Evolutionary conservation across 345 rosid genomes (phyloP).

Genomic region (Boechera divaricarpa): DNA sequence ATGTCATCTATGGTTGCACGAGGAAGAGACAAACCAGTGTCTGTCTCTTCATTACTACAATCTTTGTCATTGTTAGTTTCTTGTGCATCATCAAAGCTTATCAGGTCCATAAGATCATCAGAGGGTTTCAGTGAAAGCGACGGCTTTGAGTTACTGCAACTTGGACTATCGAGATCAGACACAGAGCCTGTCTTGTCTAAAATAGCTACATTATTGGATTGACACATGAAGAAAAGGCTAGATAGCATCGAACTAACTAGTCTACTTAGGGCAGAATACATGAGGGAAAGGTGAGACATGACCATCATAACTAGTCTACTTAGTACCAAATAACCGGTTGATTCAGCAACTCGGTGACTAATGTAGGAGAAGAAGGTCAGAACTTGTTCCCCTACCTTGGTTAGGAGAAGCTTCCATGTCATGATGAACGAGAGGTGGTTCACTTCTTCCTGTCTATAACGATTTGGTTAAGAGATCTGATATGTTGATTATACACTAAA

Average conservation of each 20-base stretch:
- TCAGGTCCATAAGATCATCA: slow-evolving; percentile 40
- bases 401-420: slow-evolving; percentile 79
- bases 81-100: slow-evolving; percentile 42
- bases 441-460: slow-evolving; percentile 70
- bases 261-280: slow-evolving; percentile 55
- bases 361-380: slow-evolving; percentile 62
- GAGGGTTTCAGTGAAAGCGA: slow-evolving; percentile 17
- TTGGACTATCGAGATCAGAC: slow-evolving; percentile 45
- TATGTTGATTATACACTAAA: slow-evolving; percentile 14
- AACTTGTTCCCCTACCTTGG: slow-evolving; percentile 61
- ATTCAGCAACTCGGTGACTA: slow-evolving; percentile 63
- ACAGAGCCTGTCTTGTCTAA: slow-evolving; percentile 44
- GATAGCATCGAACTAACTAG: slow-evolving; percentile 53
- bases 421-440: slow-evolving; percentile 46
- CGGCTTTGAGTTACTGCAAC: slow-evolving; percentile 28
- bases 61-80: slow-evolving; percentile 16
- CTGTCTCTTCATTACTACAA: slow-evolving; percentile 15
- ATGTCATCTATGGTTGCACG: slow-evolving; percentile 40
- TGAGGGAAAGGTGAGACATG: slow-evolving; percentile 62
- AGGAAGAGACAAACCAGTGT: slow-evolving; percentile 24
- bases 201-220: slow-evolving; percentile 48
- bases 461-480: slow-evolving; percentile 46
- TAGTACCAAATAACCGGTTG: slow-evolving; percentile 40
- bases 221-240: slow-evolving; percentile 56
- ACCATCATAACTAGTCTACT: slow-evolving; percentile 54